Evolutionary conservation across 2,329 filamentous ascomycete species (phyloP).

Genomic region (Zasmidium cellare): DNA sequence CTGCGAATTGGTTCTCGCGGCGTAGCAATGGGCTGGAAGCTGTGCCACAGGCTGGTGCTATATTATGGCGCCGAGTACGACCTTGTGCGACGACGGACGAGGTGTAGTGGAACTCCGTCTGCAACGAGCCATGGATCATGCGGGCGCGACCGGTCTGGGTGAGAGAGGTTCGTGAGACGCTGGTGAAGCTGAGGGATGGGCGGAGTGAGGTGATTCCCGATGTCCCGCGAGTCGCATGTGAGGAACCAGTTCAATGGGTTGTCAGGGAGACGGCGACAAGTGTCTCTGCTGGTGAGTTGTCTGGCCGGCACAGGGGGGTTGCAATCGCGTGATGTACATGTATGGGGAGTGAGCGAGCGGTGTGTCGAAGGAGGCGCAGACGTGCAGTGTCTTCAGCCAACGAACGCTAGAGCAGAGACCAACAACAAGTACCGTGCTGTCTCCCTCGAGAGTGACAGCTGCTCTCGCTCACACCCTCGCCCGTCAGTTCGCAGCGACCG

Average conservation of each 20-base stretch:
- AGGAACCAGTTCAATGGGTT: neutral
- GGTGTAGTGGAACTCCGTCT: neutral
- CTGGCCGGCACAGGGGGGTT: neutral
- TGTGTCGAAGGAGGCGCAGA: neutral
- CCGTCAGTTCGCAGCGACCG: too few species aligned
- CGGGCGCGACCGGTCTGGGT: conserved; percentile 1
- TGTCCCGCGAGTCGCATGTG: neutral
- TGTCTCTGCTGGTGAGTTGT: neutral
- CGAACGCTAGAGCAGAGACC: too few species aligned
- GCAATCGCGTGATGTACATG: neutral
- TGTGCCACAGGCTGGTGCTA: neutral
- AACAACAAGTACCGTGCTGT: too few species aligned
- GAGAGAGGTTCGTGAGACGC: neutral
- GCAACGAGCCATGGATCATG: conserved; percentile 1
- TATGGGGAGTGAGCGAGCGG: neutral
- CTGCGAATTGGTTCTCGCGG: neutral
- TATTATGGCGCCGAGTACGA: neutral
- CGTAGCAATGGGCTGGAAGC: neutral
- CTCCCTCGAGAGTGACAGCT: too few species aligned
- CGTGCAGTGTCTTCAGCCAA: neutral
- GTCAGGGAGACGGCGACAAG: neutral
- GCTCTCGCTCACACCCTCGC: too few species aligned
- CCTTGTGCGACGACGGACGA: neutral
- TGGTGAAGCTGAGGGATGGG: neutral
- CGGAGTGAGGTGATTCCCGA: neutral